Conservation (phyloP, 306 rosid species). For the Inga laurina region DNA sequence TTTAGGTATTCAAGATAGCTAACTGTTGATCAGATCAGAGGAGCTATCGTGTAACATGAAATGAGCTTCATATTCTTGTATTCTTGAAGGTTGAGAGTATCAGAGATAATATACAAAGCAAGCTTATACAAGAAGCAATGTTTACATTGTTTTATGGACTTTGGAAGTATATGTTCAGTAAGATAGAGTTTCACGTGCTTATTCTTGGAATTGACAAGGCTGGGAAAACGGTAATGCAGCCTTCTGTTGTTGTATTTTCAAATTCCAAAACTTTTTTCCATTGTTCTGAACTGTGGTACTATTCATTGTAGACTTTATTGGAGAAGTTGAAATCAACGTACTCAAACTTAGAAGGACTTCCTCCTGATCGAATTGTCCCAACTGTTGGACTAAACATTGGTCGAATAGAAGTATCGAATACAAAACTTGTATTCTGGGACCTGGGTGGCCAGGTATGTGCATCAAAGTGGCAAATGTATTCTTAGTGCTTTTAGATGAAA, state of each 20-base stretch:
- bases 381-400: constrained; percentile 99
- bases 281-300: constrained; percentile 19
- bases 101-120: constrained; percentile 28
- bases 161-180: constrained; percentile 86
- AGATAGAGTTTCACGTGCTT: constrained; percentile 95
- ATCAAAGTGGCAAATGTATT: constrained; percentile 14
- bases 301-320: constrained; percentile 72
- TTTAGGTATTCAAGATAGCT: constrained; percentile 31
- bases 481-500: neutral
- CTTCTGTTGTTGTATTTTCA: constrained; percentile 22
- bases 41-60: constrained; percentile 36
- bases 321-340: constrained; percentile 90
- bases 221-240: constrained; percentile 87
- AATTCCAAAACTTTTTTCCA: constrained; percentile 15
- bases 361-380: constrained; percentile 97
- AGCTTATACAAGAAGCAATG: constrained; percentile 52
- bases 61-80: constrained; percentile 43
- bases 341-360: constrained; percentile 82
- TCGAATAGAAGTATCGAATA: constrained; percentile 79
- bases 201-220: constrained; percentile 98
- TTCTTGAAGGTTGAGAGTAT: constrained; percentile 40
- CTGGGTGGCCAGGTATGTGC: constrained; percentile 95
- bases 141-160: constrained; percentile 94
- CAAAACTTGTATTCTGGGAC: constrained; percentile 97
- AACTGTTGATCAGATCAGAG: constrained; percentile 11